Evolutionary conservation across 352 stramenopile species (phyloP).

Genomic region (Globisporangium heterothallicum): DNA sequence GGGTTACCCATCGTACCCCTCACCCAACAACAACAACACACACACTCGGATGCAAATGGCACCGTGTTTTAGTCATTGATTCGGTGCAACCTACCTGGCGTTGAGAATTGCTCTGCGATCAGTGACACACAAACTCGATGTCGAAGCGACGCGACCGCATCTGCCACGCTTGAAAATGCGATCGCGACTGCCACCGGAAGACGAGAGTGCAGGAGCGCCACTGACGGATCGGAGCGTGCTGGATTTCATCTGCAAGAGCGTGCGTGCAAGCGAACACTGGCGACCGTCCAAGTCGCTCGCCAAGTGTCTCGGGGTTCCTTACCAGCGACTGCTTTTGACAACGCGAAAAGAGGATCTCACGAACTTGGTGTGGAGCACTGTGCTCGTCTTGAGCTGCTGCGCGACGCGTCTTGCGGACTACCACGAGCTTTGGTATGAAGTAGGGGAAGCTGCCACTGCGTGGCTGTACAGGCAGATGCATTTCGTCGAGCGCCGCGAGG

Average conservation of each 20-base stretch:
- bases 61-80: no score
- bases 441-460: slow-evolving; percentile 20
- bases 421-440: slow-evolving; percentile 50
- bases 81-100: neutral
- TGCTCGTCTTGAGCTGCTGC: slow-evolving; percentile 42
- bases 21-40: neutral
- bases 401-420: slow-evolving; percentile 33
- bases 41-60: no score
- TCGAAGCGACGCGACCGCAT: no score
- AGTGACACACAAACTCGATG: neutral
- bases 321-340: slow-evolving; percentile 26
- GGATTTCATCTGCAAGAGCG: slow-evolving; percentile 31
- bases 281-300: slow-evolving; percentile 37
- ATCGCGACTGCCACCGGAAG: no score
- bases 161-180: no score
- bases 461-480: slow-evolving; percentile 49
- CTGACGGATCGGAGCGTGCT: slow-evolving; percentile 26
- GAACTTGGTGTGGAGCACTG: slow-evolving; percentile 48
- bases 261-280: slow-evolving; percentile 30
- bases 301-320: slow-evolving; percentile 33
- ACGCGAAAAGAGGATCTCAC: slow-evolving; percentile 38
- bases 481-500: slow-evolving; percentile 42
- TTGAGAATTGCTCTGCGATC: neutral
- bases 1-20: neutral
- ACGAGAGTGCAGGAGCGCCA: neutral